Percentiles rank a stretch among this genome's conserved stretches.
Conservation (phyloP, 2,329 filamentous ascomycete genomes). For the Exophiala sp. region DNA sequence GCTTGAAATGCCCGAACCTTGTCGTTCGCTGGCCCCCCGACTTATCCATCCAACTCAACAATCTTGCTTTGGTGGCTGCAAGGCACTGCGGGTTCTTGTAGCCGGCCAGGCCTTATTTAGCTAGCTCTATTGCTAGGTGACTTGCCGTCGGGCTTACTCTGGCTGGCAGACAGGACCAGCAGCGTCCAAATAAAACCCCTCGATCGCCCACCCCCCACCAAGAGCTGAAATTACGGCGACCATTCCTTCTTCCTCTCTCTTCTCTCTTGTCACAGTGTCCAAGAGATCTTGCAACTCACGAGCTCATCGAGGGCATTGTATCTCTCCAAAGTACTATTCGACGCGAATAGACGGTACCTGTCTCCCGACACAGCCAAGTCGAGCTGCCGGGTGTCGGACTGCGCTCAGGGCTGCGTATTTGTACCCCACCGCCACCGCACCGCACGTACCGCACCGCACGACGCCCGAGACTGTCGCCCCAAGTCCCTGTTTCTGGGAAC, state of each 20-base stretch:
- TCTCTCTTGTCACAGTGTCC: background rate
- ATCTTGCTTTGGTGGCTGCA: too few relatives aligned
- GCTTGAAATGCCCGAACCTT: too few relatives aligned
- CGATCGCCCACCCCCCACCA: constrained; percentile 14
- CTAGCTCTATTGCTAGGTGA: background rate
- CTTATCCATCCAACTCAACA: too few relatives aligned
- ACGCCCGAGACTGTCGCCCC: too few relatives aligned
- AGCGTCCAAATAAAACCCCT: constrained; percentile 15
- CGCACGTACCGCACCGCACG: background rate
- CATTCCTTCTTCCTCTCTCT: constrained; percentile 2
- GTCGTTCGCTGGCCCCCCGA: too few relatives aligned
- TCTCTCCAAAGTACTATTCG: too few relatives aligned
- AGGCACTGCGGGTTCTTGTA: too few relatives aligned
- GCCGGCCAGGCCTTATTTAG: too few relatives aligned
- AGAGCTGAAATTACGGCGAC: constrained; percentile 12
- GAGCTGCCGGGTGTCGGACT: background rate
- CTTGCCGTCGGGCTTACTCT: background rate
- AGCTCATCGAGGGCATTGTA: background rate
- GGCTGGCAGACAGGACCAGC: constrained; percentile 8
- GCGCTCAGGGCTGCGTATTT: constrained; percentile 1
- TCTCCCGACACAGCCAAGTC: too few relatives aligned
- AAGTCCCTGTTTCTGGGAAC: too few relatives aligned
- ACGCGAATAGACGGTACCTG: too few relatives aligned
- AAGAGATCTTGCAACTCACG: background rate
- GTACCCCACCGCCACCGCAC: constrained; percentile 16